Percentiles rank a stretch among this genome's conserved stretches.
phyloP scores from a whole-genome alignment of 345 rosid genomes.

The Rhodamnia argentea region DNA sequence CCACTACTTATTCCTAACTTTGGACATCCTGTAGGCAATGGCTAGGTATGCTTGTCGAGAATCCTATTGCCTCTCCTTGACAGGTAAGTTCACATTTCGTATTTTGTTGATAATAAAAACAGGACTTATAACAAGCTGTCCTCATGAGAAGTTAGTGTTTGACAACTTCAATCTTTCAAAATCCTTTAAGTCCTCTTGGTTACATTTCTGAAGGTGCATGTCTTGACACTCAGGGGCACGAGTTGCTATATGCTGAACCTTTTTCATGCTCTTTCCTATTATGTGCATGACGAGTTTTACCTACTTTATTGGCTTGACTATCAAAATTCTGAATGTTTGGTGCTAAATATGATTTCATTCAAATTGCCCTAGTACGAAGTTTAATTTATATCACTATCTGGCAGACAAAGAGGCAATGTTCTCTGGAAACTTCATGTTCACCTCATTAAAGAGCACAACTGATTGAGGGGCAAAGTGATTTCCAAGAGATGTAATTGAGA shows the following conservation, averaged over 20 bases:
- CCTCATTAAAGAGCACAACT: conserved; percentile 32
- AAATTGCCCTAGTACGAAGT: not conserved
- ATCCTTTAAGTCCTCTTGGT: not conserved
- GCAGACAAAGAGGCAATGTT: conserved; percentile 83
- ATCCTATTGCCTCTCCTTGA: conserved; percentile 66
- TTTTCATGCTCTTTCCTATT: not conserved
- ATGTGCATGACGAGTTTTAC: not conserved
- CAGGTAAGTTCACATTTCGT: conserved; percentile 31
- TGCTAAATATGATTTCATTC: not conserved
- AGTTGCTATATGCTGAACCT: not conserved
- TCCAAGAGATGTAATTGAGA: not conserved
- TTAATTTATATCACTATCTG: not conserved
- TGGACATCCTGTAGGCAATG: conserved; percentile 51
- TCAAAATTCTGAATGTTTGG: not conserved
- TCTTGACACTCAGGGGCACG: not conserved
- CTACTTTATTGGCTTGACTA: not conserved
- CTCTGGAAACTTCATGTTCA: conserved; percentile 86
- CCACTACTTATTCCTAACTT: not conserved
- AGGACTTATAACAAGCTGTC: not conserved
- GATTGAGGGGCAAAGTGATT: conserved; percentile 2
- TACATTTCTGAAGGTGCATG: not conserved
- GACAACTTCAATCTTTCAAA: not conserved
- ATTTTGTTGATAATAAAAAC: not conserved
- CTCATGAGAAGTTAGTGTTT: not conserved
- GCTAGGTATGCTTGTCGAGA: conserved; percentile 82